A percentile compares a stretch with the other conserved stretches of the same genome.
Evolutionary conservation across 2,329 filamentous ascomycete species (phyloP).

Genomic region (Fulvia fulva): DNA sequence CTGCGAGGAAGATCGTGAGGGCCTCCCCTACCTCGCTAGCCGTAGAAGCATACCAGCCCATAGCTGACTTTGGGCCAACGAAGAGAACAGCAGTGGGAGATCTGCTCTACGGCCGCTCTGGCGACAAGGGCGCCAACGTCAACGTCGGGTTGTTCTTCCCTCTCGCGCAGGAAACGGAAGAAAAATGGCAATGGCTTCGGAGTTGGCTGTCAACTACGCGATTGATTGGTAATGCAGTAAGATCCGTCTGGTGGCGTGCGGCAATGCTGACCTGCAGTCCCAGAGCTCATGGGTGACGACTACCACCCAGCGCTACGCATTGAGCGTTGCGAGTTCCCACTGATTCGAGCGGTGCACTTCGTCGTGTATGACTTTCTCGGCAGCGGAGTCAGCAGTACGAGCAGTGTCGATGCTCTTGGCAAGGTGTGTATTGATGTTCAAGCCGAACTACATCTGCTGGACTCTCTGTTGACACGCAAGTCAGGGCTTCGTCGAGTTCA

Average conservation of each 20-base stretch:
- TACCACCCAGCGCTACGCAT: slow-evolving; percentile 23
- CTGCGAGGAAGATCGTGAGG: no score
- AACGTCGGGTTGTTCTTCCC: slow-evolving; percentile 34
- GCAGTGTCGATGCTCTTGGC: slow-evolving; percentile 11
- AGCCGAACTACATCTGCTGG: no score
- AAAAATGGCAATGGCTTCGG: no score
- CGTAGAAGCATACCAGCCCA: background rate
- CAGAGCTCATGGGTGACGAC: slow-evolving; percentile 22
- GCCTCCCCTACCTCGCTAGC: no score
- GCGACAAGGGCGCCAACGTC: slow-evolving; percentile 27
- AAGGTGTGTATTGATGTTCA: no score
- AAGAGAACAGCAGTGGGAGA: slow-evolving; percentile 6
- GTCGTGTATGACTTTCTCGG: slow-evolving; percentile 15
- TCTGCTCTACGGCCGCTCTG: slow-evolving; percentile 23
- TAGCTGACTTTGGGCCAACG: background rate
- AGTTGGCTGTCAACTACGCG: no score
- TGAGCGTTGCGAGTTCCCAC: slow-evolving; percentile 36
- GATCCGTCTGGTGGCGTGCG: no score
- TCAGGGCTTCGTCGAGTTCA: no score
- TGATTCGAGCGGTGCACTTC: slow-evolving; percentile 38
- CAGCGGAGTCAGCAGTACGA: slow-evolving; percentile 14
- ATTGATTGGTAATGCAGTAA: no score
- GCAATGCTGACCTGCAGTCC: no score
- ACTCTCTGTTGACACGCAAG: no score
- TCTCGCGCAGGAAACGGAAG: no score